Conservation (phyloP, 1,284 basidiomycete genomes). For the Violaceomyces palustris region DNA sequence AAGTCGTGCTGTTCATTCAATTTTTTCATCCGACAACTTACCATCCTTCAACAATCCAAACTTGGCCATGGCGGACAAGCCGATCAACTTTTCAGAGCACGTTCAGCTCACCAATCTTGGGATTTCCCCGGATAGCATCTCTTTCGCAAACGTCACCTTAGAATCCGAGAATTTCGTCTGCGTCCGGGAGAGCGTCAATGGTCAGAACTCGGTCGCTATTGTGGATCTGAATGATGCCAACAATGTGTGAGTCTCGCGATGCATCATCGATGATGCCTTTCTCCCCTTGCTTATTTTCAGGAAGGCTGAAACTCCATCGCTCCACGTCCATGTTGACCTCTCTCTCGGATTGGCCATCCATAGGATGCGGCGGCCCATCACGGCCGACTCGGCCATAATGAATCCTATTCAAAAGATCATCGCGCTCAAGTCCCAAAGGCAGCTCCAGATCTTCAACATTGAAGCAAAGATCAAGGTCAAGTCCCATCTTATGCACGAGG, state of each 20-base stretch:
- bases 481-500: slow-evolving; percentile 84
- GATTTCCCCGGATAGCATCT: slow-evolving; percentile 91
- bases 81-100: slow-evolving; percentile 47
- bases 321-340: too few relatives aligned
- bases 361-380: slow-evolving; percentile 83
- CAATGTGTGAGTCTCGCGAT: slow-evolving; percentile 39
- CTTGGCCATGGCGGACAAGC: slow-evolving; percentile 49
- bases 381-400: slow-evolving; percentile 98
- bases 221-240: slow-evolving; percentile 49
- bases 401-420: slow-evolving; percentile 95
- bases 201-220: slow-evolving; percentile 47
- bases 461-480: slow-evolving; percentile 94
- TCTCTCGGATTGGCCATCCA: background rate
- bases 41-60: slow-evolving; percentile 1
- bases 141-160: slow-evolving; percentile 91
- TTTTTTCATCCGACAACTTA: slow-evolving; percentile 1
- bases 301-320: too few relatives aligned
- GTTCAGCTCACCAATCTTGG: slow-evolving; percentile 87
- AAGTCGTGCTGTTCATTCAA: too few relatives aligned
- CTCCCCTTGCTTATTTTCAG: too few relatives aligned
- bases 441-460: slow-evolving; percentile 97
- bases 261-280: too few relatives aligned
- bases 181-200: slow-evolving; percentile 63
- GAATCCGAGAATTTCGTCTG: slow-evolving; percentile 98
- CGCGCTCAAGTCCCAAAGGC: slow-evolving; percentile 74